Evolutionary conservation across 2,329 filamentous ascomycete genomes (phyloP).

Genomic region (Exophiala sideris): DNA sequence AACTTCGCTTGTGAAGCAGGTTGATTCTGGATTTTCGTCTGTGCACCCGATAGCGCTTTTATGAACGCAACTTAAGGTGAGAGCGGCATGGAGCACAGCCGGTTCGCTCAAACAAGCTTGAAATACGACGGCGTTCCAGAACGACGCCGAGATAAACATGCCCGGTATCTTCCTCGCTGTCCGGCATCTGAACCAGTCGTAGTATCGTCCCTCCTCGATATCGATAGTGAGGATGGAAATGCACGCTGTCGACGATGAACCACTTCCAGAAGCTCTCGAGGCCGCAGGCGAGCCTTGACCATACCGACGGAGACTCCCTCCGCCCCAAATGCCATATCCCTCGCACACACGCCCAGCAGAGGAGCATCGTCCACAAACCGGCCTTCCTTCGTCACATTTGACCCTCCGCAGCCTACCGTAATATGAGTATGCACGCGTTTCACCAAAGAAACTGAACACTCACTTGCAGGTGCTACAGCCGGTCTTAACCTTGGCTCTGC

Average conservation of each 20-base stretch:
- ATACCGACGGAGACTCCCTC: constrained; percentile 11
- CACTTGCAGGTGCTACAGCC: constrained; percentile 36
- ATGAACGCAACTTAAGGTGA: constrained; percentile 41
- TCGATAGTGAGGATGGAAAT: neutral
- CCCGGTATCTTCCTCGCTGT: constrained; percentile 36
- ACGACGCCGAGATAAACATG: constrained; percentile 32
- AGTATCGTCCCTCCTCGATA: constrained; percentile 27
- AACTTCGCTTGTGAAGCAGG: neutral
- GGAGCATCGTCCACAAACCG: constrained; percentile 37
- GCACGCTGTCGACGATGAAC: too few relatives aligned
- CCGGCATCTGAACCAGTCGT: constrained; percentile 33
- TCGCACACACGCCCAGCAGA: constrained; percentile 39
- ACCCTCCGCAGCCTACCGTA: too few relatives aligned
- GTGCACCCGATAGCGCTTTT: constrained; percentile 19
- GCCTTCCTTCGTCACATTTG: constrained; percentile 40
- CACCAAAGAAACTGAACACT: too few relatives aligned
- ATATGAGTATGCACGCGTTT: too few relatives aligned
- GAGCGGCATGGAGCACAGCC: constrained; percentile 41
- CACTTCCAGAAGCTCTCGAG: neutral
- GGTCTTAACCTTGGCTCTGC: too few relatives aligned
- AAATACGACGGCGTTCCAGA: constrained; percentile 41
- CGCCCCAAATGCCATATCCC: constrained; percentile 44
- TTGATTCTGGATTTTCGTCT: neutral
- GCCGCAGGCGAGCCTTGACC: neutral
- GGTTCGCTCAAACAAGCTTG: constrained; percentile 40